Conservation (phyloP, 768 basidiomycete genomes). For the Rhizopogon roseolus region DNA sequence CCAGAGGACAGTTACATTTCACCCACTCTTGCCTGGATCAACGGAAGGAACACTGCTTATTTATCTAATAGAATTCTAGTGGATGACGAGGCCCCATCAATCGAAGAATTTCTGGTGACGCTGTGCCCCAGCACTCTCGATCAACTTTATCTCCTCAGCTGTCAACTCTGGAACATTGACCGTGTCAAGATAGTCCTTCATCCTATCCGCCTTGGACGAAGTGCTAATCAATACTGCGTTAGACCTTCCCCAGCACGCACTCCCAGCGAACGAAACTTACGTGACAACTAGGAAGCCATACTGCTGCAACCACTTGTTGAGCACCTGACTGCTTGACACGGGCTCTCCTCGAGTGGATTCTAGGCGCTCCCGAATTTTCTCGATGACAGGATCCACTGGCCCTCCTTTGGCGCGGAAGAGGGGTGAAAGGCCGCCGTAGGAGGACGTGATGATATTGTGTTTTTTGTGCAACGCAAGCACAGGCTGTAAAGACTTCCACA, state of each 20-base stretch:
- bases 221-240: constrained; percentile 11
- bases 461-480: constrained; percentile 15
- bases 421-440: constrained; percentile 29
- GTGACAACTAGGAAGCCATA: not conserved
- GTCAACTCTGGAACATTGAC: constrained; percentile 19
- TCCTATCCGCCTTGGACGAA: constrained; percentile 14
- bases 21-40: not conserved
- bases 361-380: constrained; percentile 15
- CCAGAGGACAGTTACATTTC: not conserved
- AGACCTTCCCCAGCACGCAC: not conserved
- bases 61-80: not conserved
- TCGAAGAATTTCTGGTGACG: constrained; percentile 7
- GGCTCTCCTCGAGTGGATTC: constrained; percentile 10
- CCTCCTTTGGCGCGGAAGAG: constrained; percentile 24
- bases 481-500: constrained; percentile 23
- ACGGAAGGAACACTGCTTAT: too few relatives aligned
- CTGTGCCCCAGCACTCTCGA: constrained; percentile 15
- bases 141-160: constrained; percentile 12
- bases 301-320: constrained; percentile 15
- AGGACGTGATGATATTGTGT: constrained; percentile 20
- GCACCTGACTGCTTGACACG: constrained; percentile 13
- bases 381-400: constrained; percentile 27
- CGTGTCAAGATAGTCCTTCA: constrained; percentile 16
- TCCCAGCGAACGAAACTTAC: not conserved
- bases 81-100: not conserved